phyloP scores from a whole-genome alignment of 495 filamentous ascomycete species.

The Recurvomyces mirabilis region DNA sequence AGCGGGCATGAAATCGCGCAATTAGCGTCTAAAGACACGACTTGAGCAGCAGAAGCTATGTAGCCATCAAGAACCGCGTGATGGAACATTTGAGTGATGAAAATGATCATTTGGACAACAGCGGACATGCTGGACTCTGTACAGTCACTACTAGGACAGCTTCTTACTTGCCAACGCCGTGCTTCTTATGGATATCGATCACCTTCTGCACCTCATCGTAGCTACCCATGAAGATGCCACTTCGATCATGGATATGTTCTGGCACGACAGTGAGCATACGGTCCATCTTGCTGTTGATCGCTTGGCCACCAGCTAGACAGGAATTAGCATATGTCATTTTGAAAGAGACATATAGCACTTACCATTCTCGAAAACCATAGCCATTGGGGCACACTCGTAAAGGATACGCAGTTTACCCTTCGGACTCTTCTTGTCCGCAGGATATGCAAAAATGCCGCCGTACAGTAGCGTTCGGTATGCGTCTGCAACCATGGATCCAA shows the following conservation, averaged over 20 bases:
- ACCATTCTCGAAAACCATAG: constrained; percentile 98
- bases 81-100: no score
- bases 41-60: no score
- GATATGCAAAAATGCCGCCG: constrained; percentile 95
- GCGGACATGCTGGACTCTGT: no score
- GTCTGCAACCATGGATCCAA: constrained; percentile 96
- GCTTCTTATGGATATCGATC: constrained; percentile 54
- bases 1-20: no score
- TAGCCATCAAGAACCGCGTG: no score
- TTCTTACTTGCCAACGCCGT: no score
- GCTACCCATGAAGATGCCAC: constrained; percentile 92
- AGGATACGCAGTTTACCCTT: constrained; percentile 96
- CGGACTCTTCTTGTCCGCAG: constrained; percentile 91
- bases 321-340: no score
- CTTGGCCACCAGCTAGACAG: constrained; percentile 70
- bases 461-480: constrained; percentile 93
- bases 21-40: no score
- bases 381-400: constrained; percentile 99
- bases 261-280: constrained; percentile 85
- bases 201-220: constrained; percentile 94
- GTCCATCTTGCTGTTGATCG: constrained; percentile 75
- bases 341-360: constrained; percentile 26
- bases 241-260: constrained; percentile 88
- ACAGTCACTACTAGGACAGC: no score
- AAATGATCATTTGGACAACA: no score